Evolutionary conservation across 148 eudicot species (phyloP).

Genomic region (Chenopodium album): DNA sequence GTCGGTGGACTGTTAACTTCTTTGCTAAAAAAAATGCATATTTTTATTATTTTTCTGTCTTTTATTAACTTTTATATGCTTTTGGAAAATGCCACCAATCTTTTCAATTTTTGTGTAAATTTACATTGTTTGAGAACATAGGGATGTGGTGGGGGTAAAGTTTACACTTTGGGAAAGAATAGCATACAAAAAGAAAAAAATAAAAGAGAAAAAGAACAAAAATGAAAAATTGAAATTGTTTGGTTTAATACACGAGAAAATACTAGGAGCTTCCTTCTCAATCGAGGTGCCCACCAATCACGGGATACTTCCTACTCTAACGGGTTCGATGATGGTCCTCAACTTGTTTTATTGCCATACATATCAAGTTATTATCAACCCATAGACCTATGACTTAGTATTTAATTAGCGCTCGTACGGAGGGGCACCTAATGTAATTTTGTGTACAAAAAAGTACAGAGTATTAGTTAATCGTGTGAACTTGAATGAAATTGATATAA

Average conservation of each 20-base stretch:
- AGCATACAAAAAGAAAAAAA: neutral
- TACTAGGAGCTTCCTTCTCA: neutral
- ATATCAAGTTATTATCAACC: neutral
- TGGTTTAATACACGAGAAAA: constrained; percentile 9
- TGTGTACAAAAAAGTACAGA: too few relatives aligned
- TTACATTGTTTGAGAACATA: constrained; percentile 7
- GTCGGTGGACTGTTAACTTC: constrained; percentile 30
- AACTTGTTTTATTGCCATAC: constrained; percentile 8
- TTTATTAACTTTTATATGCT: constrained; percentile 22
- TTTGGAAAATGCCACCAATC: constrained; percentile 13
- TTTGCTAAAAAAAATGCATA: neutral
- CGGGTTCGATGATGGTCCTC: constrained; percentile 14
- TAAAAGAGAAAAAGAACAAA: neutral
- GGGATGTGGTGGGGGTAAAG: constrained; percentile 1
- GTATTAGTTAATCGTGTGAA: too few relatives aligned
- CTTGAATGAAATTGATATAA: too few relatives aligned
- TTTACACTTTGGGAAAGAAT: neutral
- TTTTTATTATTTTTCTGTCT: neutral
- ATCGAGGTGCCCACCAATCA: constrained; percentile 31
- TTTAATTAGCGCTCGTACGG: too few relatives aligned
- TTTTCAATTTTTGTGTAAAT: constrained; percentile 10
- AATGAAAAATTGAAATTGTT: neutral
- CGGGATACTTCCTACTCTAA: constrained; percentile 22
- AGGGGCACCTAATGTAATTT: too few relatives aligned
- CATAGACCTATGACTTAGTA: too few relatives aligned